Evolutionary conservation across 257 asterid species (phyloP).

Genomic region (Solanum rostratum): DNA sequence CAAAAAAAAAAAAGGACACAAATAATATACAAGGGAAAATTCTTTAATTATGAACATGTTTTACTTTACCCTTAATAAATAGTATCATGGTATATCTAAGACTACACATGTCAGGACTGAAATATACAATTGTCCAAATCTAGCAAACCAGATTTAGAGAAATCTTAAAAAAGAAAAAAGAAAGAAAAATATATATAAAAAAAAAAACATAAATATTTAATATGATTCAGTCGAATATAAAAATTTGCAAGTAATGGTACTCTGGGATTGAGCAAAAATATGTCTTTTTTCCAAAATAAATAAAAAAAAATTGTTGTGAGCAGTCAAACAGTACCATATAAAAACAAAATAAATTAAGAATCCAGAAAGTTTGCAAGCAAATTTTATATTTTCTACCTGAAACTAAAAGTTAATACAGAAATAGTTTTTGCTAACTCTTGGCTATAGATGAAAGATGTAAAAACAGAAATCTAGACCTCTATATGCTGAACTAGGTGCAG

Average conservation of each 20-base stretch:
- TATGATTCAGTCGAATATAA: too few relatives aligned
- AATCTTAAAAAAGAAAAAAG: too few relatives aligned
- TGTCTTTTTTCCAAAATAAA: not conserved
- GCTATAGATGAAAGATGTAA: not conserved
- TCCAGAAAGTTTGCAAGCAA: not conserved
- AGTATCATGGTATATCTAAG: not conserved
- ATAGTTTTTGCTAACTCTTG: not conserved
- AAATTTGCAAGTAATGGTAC: too few relatives aligned
- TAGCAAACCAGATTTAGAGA: too few relatives aligned
- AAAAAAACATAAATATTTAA: too few relatives aligned
- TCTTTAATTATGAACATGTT: too few relatives aligned
- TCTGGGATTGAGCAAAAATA: not conserved
- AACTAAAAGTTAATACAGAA: not conserved
- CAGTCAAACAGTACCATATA: not conserved
- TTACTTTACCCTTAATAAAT: not conserved
- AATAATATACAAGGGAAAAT: too few relatives aligned
- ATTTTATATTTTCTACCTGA: not conserved
- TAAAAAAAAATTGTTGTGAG: not conserved
- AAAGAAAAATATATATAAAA: too few relatives aligned
- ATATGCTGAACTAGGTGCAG: conserved; percentile 10
- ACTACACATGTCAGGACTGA: too few relatives aligned
- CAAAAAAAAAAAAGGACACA: too few relatives aligned
- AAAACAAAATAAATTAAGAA: not conserved
- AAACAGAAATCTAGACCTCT: not conserved
- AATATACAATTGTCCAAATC: too few relatives aligned